Evolutionary conservation across 345 rosid species (phyloP), one percentile per base, ranked within the genome.

Genomic region (Populus nigra): DNA sequence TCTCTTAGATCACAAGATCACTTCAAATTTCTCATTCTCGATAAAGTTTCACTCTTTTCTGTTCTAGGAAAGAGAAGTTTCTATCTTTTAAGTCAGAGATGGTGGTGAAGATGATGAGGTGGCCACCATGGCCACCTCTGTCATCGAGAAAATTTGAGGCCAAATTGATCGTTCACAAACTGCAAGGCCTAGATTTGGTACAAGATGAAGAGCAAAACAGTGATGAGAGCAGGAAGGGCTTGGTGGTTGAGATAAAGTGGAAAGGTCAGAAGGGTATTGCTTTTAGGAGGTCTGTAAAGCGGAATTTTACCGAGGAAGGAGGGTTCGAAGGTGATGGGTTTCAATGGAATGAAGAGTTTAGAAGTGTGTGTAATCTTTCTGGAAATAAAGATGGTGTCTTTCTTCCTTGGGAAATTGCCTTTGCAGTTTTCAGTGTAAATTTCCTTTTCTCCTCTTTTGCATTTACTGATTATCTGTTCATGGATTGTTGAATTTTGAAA

Each of bases 281-380:
- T 61, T 86, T 89, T 10, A 50, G 84, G 65, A 39, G 86, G 33
- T 75, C 81, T 43, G 80, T 73, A 29, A 79, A 47, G 38, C 74
- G 85, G 80, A 88, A 81, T 82, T 70, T 80, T 13, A 89, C 92
- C 0, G 84, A 85, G 72, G 90, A 88, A 84, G 90, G 90, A 0
- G 85, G 83, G 11, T 43, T 75, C 49, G 78, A 76, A 27, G 85
- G 87, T 6, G 87, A 86, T 66, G 91, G 90, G 0, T 89, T 85
- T 53, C 85, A 88, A 82, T 91, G 93, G 96, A 85, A 88, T 71
- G 90, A 89, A 62, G 91, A 88, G 80, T 91, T 91, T 3, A 77
- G 68, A 29, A 81, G 78, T 82, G 72, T 87, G 3, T 88, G 93
- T 47, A 78, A 78, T 41, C 80, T 90, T 83, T 84, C 94, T 70